A percentile compares a stretch with the other conserved stretches of the same genome.
Evolutionary conservation across 805 yeast genomes (phyloP).

Genomic region (Lachancea lanzarotensis): DNA sequence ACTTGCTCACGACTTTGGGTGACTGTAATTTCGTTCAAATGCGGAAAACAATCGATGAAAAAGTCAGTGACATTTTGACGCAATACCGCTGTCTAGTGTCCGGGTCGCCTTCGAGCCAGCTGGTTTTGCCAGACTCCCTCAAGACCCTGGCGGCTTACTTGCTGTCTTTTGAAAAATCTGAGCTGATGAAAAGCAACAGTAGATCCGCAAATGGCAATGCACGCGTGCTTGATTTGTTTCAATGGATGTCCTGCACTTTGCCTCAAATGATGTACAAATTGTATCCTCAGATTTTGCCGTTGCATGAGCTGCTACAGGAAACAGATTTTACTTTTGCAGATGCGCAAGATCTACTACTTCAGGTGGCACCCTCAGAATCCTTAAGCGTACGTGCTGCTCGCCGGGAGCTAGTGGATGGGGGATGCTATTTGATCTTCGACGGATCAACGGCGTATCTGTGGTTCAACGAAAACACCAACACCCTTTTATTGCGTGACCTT

Average conservation of each 20-base stretch:
- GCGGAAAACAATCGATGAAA: constrained; percentile 46
- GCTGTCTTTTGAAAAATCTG: constrained; percentile 63
- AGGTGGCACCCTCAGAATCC: constrained; percentile 42
- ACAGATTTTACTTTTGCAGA: constrained; percentile 47
- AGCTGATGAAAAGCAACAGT: constrained; percentile 42
- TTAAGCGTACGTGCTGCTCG: constrained; percentile 36
- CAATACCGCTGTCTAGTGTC: constrained; percentile 48
- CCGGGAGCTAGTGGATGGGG: constrained; percentile 48
- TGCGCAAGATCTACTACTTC: constrained; percentile 37
- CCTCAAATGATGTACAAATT: constrained; percentile 54
- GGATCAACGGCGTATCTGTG: constrained; percentile 56
- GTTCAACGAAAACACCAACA: constrained; percentile 64
- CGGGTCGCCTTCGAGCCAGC: constrained; percentile 47
- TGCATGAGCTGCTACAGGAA: constrained; percentile 54
- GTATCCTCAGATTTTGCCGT: constrained; percentile 73
- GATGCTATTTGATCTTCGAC: constrained; percentile 72
- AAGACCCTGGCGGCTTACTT: constrained; percentile 62
- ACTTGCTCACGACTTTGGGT: constrained; percentile 37
- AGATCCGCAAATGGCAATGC: constrained; percentile 49
- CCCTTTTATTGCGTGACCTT: constrained; percentile 62
- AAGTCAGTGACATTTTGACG: constrained; percentile 50
- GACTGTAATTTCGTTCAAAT: constrained; percentile 41
- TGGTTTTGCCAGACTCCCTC: constrained; percentile 77
- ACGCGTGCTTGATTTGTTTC: constrained; percentile 44
- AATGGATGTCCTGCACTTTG: constrained; percentile 44